Base-by-base conservation (phyloP, 495 filamentous ascomycete genomes). In the Bombardia bombarda region DNA sequence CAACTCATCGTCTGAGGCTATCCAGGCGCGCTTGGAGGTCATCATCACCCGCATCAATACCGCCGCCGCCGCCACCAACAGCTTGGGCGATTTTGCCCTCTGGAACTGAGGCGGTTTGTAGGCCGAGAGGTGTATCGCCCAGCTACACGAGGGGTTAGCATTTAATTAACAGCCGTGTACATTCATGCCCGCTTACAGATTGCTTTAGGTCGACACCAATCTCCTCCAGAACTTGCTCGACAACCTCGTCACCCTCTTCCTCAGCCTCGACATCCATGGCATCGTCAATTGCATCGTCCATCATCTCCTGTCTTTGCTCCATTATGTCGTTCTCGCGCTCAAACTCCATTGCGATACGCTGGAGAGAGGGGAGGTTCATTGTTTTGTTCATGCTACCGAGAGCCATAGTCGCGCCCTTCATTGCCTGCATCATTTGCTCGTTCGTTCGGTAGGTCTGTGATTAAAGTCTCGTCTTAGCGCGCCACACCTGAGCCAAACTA, bases 211-310 rank as follows among this genome's bases (percentile, higher is more conserved):
- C 90, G 17, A 98, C 84, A 26, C 92, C 92, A 56, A 98, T 95
- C 64, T 95, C 92, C 66, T 97, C 93, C 55, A 97, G 62, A 4
- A 98, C 85, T 58, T 95, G 86, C 58, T 93, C 90, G 20, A 98
- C 86, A 33, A 98, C 85, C 65, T 98, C 93, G 47, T 98, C 92
- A 8, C 88, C 87, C 58, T 90, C 85, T 51, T 87, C 88, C 49
- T 89, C 85, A 42, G 92, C 79, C 41, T 92, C 90, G 22, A 95
- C 73, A 13, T 93, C 92, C 38, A 90, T 97, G 30, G 89, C 92
- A 60, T 98, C 93, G 62, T 98, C 93, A 38, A 97, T 93, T n/a
- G 87, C 92, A 66, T 97, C 93, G 58, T 95, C 92, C 93, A 98
- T 96, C 87, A 97, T 97, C 58, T 98, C 92, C 67, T 97, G 88